These are phyloP conservation scores for Penicillium ucsense DNA, from an alignment of 495 filamentous ascomycete species.

Conservation along the genomic window DNA sequence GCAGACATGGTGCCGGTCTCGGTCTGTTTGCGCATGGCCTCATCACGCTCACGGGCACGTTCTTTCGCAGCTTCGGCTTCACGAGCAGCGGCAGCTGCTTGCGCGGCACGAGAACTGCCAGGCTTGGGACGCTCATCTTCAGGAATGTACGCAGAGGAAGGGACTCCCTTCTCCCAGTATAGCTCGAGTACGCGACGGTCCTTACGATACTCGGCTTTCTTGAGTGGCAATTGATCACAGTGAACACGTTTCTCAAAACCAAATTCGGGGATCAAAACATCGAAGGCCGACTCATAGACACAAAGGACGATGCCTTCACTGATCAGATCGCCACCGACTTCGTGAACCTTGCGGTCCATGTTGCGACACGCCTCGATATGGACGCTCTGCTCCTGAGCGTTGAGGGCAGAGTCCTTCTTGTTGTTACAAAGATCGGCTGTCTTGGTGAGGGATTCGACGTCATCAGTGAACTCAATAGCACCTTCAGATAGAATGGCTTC, in stretches of 20 bases:
- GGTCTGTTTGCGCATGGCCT: conserved; percentile 79
- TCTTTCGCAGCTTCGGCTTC: conserved; percentile 73
- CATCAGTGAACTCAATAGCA: conserved; percentile 76
- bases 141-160: conserved; percentile 90
- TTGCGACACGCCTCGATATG: conserved; percentile 94
- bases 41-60: conserved; percentile 70
- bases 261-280: conserved; percentile 95
- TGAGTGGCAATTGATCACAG: conserved; percentile 93
- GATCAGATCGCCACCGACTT: conserved; percentile 84
- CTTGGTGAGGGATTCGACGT: conserved; percentile 79
- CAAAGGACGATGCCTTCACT: conserved; percentile 94
- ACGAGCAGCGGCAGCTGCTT: conserved; percentile 64
- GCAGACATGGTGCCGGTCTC: conserved; percentile 86
- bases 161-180: conserved; percentile 99
- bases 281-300: conserved; percentile 97
- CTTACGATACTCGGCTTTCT: conserved; percentile 98
- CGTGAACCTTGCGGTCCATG: conserved; percentile 81
- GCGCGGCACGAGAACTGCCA: conserved; percentile 45
- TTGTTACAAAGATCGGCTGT: conserved; percentile 94
- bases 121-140: conserved; percentile 93
- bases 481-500: conserved; percentile 79
- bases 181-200: conserved; percentile 85
- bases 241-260: conserved; percentile 99
- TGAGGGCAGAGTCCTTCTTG: conserved; percentile 97
- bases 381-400: conserved; percentile 95